Conservation (phyloP, 202 grass and related monocot species). For the Eragrostis tef region DNA sequence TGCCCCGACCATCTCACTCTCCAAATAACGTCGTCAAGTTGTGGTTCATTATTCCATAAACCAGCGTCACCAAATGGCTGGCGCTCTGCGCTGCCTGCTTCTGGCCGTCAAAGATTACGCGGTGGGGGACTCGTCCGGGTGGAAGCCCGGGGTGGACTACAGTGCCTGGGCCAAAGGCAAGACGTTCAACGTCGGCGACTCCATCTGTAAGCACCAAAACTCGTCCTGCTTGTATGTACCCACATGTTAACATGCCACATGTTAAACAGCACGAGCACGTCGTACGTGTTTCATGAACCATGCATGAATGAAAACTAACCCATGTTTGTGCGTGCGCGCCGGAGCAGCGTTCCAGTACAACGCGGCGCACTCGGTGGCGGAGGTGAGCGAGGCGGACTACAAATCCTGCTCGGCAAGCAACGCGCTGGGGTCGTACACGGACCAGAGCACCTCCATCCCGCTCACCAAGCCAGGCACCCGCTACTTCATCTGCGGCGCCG, state of each 20-base stretch:
- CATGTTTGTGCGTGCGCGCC: not conserved
- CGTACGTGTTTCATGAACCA: not conserved
- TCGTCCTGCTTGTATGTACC: no score
- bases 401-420: constrained; percentile 56
- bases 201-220: constrained; percentile 44
- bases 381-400: constrained; percentile 63
- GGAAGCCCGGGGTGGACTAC: constrained; percentile 56
- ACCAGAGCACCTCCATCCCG: constrained; percentile 64
- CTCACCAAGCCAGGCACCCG: constrained; percentile 68
- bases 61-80: constrained; percentile 36
- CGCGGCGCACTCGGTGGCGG: constrained; percentile 54
- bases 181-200: constrained; percentile 56
- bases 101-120: constrained; percentile 53
- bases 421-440: constrained; percentile 60
- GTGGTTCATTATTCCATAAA: not conserved
- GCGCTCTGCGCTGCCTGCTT: not conserved
- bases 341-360: constrained; percentile 65
- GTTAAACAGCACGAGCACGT: not conserved
- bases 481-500: constrained; percentile 74
- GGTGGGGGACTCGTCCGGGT: constrained; percentile 60
- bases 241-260: not conserved
- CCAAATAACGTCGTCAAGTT: no score
- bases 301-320: not conserved
- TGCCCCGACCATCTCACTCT: not conserved
- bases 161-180: constrained; percentile 57